phyloP scores from a whole-genome alignment of 1,284 basidiomycete species.

The Anthracocystis panici-leucophaei region DNA sequence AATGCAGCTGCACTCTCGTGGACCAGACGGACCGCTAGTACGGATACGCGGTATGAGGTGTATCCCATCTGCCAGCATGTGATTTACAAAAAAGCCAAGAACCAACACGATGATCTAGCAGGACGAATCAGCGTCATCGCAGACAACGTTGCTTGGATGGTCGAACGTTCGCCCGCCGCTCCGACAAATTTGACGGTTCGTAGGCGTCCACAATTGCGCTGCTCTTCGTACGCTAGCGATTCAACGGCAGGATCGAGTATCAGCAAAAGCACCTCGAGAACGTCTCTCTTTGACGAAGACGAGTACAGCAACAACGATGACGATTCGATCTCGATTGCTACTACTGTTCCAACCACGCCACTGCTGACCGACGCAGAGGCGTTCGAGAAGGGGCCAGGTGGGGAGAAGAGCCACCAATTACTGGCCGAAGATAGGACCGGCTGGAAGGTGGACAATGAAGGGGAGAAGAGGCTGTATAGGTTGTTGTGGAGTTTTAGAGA shows the following conservation, averaged over 20 bases:
- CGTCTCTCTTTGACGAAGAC: slow-evolving; percentile 31
- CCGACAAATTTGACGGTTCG: background rate
- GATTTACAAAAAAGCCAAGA: slow-evolving; percentile 67
- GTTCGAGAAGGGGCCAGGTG: background rate
- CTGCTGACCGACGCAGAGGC: slow-evolving; percentile 12
- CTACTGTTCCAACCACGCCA: slow-evolving; percentile 25
- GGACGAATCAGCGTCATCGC: slow-evolving; percentile 63
- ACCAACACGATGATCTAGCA: slow-evolving; percentile 65
- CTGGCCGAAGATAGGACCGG: slow-evolving; percentile 19
- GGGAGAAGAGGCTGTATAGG: slow-evolving; percentile 27
- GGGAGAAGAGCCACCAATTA: slow-evolving; percentile 8
- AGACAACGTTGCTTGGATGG: slow-evolving; percentile 68
- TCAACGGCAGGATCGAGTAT: slow-evolving; percentile 12
- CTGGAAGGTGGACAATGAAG: slow-evolving; percentile 27
- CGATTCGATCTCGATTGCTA: slow-evolving; percentile 21
- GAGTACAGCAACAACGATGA: slow-evolving; percentile 14
- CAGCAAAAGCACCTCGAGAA: slow-evolving; percentile 27
- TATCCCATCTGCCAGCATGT: slow-evolving; percentile 68
- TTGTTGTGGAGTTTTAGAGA: slow-evolving; percentile 37
- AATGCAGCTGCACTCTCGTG: slow-evolving; percentile 41
- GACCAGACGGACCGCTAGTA: slow-evolving; percentile 38
- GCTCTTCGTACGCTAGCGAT: slow-evolving; percentile 36
- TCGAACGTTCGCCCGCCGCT: slow-evolving; percentile 45
- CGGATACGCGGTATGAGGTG: slow-evolving; percentile 57
- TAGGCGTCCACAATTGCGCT: slow-evolving; percentile 23